These are phyloP conservation scores for Aspergillus sp. DNA, from an alignment of 2,329 filamentous ascomycete genomes.

Conservation along the genomic window DNA sequence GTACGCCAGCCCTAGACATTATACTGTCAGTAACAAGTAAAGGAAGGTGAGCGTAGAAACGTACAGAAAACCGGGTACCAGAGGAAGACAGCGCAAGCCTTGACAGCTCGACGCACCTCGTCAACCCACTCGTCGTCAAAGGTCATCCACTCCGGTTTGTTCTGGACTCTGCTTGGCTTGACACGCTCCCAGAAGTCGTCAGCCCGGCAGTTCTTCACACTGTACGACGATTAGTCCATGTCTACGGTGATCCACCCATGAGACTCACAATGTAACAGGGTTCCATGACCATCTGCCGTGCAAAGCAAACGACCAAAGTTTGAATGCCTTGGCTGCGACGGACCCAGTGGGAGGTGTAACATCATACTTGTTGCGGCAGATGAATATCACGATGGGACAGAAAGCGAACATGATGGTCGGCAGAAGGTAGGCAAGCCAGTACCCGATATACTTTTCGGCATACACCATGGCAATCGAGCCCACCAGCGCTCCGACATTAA, in stretches of 20 bases:
- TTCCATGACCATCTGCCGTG: slow-evolving; percentile 63
- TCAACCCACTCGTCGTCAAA: slow-evolving; percentile 81
- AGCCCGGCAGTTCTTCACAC: slow-evolving; percentile 17
- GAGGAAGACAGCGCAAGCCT: slow-evolving; percentile 66
- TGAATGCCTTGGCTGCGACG: slow-evolving; percentile 65
- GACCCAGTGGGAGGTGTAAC: slow-evolving; percentile 68
- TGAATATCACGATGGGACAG: slow-evolving; percentile 60
- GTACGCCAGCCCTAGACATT: slow-evolving; percentile 43
- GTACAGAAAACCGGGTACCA: slow-evolving; percentile 49
- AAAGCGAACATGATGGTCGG: slow-evolving; percentile 64
- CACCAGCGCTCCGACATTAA: slow-evolving; percentile 63
- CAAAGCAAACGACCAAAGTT: slow-evolving; percentile 58
- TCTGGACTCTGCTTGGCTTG: slow-evolving; percentile 20
- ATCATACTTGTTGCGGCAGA: slow-evolving; percentile 62
- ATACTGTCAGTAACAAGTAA: slow-evolving; percentile 9
- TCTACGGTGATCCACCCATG: neutral
- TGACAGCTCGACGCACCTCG: slow-evolving; percentile 66
- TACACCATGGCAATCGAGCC: slow-evolving; percentile 67
- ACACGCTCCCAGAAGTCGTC: slow-evolving; percentile 21
- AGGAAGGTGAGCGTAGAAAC: slow-evolving; percentile 10
- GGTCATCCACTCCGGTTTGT: slow-evolving; percentile 54
- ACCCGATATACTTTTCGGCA: slow-evolving; percentile 72
- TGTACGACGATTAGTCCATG: neutral
- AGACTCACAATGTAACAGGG: slow-evolving; percentile 43
- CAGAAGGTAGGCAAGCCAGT: slow-evolving; percentile 59